Base-by-base conservation (phyloP, 2,329 filamentous ascomycete species). In the Tolypocladium album region DNA sequence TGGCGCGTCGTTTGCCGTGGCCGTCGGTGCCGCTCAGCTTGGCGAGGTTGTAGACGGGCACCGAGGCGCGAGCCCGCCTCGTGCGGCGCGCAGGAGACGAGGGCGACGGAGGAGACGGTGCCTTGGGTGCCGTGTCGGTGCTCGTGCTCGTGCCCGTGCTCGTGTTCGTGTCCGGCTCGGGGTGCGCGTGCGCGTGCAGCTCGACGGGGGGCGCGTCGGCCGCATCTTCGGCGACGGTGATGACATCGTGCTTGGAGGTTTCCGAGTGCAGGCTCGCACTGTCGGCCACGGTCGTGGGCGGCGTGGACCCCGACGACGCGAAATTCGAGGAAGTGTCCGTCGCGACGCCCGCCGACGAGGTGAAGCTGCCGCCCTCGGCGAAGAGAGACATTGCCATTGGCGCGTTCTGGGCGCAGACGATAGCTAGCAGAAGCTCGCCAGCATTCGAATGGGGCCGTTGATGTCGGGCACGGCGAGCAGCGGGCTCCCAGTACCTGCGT, bases 11-110 rank as follows among this genome's bases (percentile, higher is more conserved):
- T 65, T 80, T 83, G 57, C 80, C 84, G 64, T 88, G 85, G 52
- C 81, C 78, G 36, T 81, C 79, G 56, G 83, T 88, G 64, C 86
- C 85, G 61, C 79, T 81, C 58, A 88, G 76, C 66, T 82, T 80
- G 64, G 83, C 78, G 20, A 88, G 74, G 66, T 90, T 90, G 74
- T 90, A 90, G 20, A 86, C 82, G 15, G 82, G 79, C 22, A 84
- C 75, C 58, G 78, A 80, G n/a, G 74, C 67, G 63, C 82, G 80
- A 43, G 78, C 75, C 67, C 86, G 82, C 65, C 80, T 80, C 62
- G 82, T 78, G 60, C 84, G 82, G 59, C 69, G 67, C 57, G 71
- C 65, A n/a, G 73, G 65, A 11, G 72, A 67, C 52, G 42, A 62
- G 55, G 52, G 63, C 63, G 62, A 64, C 38, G 59, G 57, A 57